Percentiles rank a stretch among this genome's conserved stretches.
These are phyloP conservation scores for Magnaporthiopsis rhizophila DNA, from an alignment of 2,329 filamentous ascomycete genomes.

Conservation along the genomic window DNA sequence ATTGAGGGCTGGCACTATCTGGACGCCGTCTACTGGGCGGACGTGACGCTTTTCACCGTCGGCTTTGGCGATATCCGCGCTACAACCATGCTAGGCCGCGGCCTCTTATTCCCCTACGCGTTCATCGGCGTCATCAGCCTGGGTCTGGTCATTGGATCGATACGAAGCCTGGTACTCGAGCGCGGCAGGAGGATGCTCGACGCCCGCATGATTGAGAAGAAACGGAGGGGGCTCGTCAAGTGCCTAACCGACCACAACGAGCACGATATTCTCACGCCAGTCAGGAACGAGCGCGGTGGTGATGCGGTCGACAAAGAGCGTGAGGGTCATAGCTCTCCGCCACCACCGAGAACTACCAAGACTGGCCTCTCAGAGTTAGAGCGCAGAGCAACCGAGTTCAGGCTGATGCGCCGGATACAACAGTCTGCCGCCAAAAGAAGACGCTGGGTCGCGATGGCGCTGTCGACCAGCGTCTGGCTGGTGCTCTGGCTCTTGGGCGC, in stretches of 20 bases:
- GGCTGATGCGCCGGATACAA: conserved; percentile 77
- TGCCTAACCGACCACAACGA: conserved; percentile 36
- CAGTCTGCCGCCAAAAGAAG: conserved; percentile 53
- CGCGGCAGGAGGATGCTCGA: conserved; percentile 46
- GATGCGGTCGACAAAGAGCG: conserved; percentile 9
- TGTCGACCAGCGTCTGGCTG: conserved; percentile 61
- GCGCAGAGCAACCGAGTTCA: conserved; percentile 62
- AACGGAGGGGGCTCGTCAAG: conserved; percentile 39
- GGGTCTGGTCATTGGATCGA: conserved; percentile 32
- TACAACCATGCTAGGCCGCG: conserved; percentile 48
- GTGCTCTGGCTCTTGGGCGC: conserved; percentile 77
- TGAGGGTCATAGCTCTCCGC: background rate
- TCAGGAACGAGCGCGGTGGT: conserved; percentile 21
- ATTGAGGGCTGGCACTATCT: conserved; percentile 70
- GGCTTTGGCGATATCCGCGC: conserved; percentile 51
- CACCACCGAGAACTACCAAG: background rate
- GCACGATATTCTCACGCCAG: conserved; percentile 41
- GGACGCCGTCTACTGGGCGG: conserved; percentile 72
- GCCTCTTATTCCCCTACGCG: conserved; percentile 74
- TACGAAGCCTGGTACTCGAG: conserved; percentile 51
- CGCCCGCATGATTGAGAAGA: conserved; percentile 52
- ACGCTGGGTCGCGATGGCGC: conserved; percentile 64
- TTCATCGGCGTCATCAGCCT: conserved; percentile 70
- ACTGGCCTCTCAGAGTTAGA: conserved; percentile 37
- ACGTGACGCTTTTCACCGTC: conserved; percentile 60